These are phyloP conservation scores for Leishmania tropica DNA, from an alignment of 208 protist genomes.

Conservation along the genomic window DNA sequence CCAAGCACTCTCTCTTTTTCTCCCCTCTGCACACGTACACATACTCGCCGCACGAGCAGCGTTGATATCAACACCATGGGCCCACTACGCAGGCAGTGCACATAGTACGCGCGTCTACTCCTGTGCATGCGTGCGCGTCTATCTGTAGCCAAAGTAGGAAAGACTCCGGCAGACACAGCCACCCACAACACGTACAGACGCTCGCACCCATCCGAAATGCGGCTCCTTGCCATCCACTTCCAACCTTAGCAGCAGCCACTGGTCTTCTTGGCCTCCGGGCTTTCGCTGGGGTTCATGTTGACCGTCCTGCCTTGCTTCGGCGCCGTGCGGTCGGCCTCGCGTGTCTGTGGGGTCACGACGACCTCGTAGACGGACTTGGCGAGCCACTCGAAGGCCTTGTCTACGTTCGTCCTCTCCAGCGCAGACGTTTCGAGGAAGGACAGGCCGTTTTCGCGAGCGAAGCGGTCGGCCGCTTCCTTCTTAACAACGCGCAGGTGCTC, in stretches of 20 bases:
- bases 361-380: conserved; percentile 94
- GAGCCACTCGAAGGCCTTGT: conserved; percentile 98
- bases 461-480: conserved; percentile 95
- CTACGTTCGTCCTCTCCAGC: conserved; percentile 98
- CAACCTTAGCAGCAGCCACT: conserved; percentile 50
- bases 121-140: neutral
- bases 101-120: conserved; percentile 3
- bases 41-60: neutral
- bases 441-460: conserved; percentile 96
- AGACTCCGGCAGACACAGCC: neutral
- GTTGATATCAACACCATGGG: neutral
- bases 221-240: conserved; percentile 12
- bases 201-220: conserved; percentile 27
- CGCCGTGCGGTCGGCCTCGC: conserved; percentile 29
- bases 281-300: conserved; percentile 41
- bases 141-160: neutral
- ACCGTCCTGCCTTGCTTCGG: conserved; percentile 34
- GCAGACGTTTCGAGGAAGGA: conserved; percentile 99
- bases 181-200: neutral
- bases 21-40: neutral
- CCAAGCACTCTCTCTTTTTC: too few relatives aligned
- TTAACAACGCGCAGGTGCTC: conserved; percentile 92
- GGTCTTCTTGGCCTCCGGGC: conserved; percentile 34
- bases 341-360: conserved; percentile 65
- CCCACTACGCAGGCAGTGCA: neutral